Evolutionary conservation across 2,329 filamentous ascomycete genomes (phyloP).

Genomic region (Colletotrichum sp.): DNA sequence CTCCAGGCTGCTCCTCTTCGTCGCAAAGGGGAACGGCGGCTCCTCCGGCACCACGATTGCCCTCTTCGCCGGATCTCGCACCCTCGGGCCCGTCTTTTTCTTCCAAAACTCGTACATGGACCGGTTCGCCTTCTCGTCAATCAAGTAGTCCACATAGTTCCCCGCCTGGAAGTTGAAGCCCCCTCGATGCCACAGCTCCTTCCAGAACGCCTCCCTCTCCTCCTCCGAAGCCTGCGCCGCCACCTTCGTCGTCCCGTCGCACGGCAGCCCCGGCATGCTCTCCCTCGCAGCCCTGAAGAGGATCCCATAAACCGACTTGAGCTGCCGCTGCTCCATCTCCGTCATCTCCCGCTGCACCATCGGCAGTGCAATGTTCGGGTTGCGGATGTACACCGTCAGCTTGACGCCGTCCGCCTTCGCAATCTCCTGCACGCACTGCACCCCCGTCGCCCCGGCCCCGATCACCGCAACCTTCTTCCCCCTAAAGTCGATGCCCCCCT

Average conservation of each 20-base stretch:
- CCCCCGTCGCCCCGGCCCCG: slow-evolving; percentile 33
- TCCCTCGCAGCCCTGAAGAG: slow-evolving; percentile 49
- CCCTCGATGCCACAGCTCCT: slow-evolving; percentile 48
- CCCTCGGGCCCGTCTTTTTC: slow-evolving; percentile 44
- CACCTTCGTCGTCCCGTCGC: slow-evolving; percentile 49
- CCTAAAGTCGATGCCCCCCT: slow-evolving; percentile 17
- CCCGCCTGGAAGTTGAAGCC: slow-evolving; percentile 52
- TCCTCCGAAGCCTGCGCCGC: slow-evolving; percentile 43
- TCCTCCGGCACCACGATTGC: slow-evolving; percentile 51
- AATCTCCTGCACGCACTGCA: slow-evolving; percentile 34
- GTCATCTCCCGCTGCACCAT: slow-evolving; percentile 56
- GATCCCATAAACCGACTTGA: slow-evolving; percentile 36
- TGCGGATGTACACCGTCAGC: slow-evolving; percentile 59
- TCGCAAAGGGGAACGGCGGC: slow-evolving; percentile 50
- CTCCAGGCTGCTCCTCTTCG: slow-evolving; percentile 52
- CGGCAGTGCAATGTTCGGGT: slow-evolving; percentile 62
- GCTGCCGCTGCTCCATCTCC: slow-evolving; percentile 48
- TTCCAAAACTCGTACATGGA: slow-evolving; percentile 54
- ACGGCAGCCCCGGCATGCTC: slow-evolving; percentile 57
- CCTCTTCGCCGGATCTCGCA: slow-evolving; percentile 47
- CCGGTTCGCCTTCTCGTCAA: slow-evolving; percentile 46
- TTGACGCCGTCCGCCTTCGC: slow-evolving; percentile 36
- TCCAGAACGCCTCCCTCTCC: slow-evolving; percentile 47
- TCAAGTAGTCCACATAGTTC: slow-evolving; percentile 50
- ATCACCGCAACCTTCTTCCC: slow-evolving; percentile 33